Base-by-base conservation (phyloP, 805 yeast genomes). In the Metschnikowia similis region DNA sequence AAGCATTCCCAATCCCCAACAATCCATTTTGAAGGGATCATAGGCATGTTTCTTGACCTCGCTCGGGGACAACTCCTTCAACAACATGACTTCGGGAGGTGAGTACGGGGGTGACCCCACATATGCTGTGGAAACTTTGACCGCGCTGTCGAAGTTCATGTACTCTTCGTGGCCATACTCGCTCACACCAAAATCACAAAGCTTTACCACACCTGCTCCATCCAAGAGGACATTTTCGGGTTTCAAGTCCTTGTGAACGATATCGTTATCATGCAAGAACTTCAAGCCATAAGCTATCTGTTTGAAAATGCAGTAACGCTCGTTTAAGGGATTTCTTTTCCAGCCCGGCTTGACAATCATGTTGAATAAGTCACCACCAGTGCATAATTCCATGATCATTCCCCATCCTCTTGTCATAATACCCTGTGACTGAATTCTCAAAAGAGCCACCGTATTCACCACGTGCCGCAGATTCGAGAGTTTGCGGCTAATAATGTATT, bases 41-140 rank as follows among this genome's bases (percentile, higher is more conserved):
- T 82, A 83, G 5, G 77, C 65, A 71, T 71, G 61, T 56, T 64
- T 64, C 65, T 71, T 67, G 48, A 61, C 38, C 50, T 71, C 75
- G 3, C 59, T 38, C 32, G 54, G 49, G 14, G 69, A 59, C 51
- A 65, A 46, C 35, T 70, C 77, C 51, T 72, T 74, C 54, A 79
- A 69, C 28, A 68, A 63, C 79, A 82, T 77, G 13, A 85, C 87
- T 65, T 87, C 94, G 1, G 95, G 94, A 4, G 92, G 82, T 10
- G 85, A 80, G 64, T 85, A 87, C 1, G 94, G 94, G 3, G 94
- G 89, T 0, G 91, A 85, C 1, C 95, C 94, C 39, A 85, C 85
- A 63, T 78, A 77, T 1, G 81, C 70, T 38, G 76, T 69, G 56
- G 76, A 66, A 31, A 59, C 42, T 45, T 66, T 66, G 10, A 77